Conservation (phyloP, 2,329 filamentous ascomycete genomes). For the Pochonia chlamydosporia region DNA sequence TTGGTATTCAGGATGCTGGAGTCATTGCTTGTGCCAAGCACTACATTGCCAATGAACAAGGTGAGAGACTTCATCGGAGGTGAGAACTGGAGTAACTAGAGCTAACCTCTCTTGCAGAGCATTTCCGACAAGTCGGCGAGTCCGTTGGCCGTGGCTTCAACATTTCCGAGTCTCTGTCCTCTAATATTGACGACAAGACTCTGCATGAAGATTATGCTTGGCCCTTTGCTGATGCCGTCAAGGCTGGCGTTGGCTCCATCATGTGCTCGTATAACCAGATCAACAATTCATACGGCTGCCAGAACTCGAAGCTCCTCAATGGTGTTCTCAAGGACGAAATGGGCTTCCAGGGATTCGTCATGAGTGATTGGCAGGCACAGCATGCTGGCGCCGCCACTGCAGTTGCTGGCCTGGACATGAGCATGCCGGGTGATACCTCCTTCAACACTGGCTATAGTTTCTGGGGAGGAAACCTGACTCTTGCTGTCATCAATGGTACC, state of each 20-base stretch:
- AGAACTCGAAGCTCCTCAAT: conserved; percentile 73
- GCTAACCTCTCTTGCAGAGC: conserved; percentile 39
- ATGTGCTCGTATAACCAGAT: conserved; percentile 72
- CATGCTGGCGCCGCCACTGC: conserved; percentile 63
- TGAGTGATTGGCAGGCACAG: conserved; percentile 77
- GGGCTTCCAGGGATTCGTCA: conserved; percentile 74
- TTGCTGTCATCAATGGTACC: conserved; percentile 84
- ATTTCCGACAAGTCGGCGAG: conserved; percentile 61
- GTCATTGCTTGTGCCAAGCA: conserved; percentile 82
- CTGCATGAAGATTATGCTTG: conserved; percentile 72
- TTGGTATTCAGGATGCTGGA: conserved; percentile 76
- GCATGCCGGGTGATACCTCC: conserved; percentile 77
- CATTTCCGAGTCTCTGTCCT: conserved; percentile 53
- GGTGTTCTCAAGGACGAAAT: conserved; percentile 72
- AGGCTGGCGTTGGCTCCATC: conserved; percentile 56
- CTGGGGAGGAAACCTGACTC: conserved; percentile 84
- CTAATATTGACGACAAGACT: conserved; percentile 66
- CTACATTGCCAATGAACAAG: conserved; percentile 67
- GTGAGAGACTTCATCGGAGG: conserved; percentile 20
- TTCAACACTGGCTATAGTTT: conserved; percentile 70
- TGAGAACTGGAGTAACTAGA: not conserved
- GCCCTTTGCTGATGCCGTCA: conserved; percentile 70
- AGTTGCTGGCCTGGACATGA: conserved; percentile 74
- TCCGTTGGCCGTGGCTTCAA: conserved; percentile 49
- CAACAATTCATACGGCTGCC: conserved; percentile 76